Evolutionary conservation across 1,284 basidiomycete species (phyloP).

Genomic region (Kwoniella shivajii): DNA sequence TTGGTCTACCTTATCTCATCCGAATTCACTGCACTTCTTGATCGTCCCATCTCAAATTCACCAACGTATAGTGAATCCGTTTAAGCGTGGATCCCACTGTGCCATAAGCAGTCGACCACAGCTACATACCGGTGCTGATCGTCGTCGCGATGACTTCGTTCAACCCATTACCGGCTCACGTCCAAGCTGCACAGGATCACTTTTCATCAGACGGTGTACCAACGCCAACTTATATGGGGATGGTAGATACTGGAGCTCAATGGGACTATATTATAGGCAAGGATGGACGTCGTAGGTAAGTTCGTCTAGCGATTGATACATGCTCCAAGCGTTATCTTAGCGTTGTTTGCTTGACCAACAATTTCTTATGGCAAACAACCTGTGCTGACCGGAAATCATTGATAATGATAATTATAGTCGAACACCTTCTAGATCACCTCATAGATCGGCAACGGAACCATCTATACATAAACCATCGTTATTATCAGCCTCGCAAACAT

Average conservation of each 20-base stretch:
- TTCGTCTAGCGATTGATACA: not conserved
- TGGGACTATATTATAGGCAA: constrained; percentile 50
- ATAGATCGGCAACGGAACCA: constrained; percentile 36
- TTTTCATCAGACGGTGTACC: constrained; percentile 46
- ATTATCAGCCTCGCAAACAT: constrained; percentile 21
- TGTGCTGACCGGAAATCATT: not conserved
- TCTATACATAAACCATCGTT: constrained; percentile 20
- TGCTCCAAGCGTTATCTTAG: constrained; percentile 3
- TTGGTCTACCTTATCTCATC: no score
- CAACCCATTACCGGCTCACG: constrained; percentile 44
- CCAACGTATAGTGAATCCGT: no score
- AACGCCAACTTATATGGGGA: constrained; percentile 63
- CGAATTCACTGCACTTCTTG: no score
- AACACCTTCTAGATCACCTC: constrained; percentile 45
- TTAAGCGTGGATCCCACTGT: not conserved
- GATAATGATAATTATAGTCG: constrained; percentile 21
- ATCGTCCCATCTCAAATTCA: no score
- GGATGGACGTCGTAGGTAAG: constrained; percentile 46
- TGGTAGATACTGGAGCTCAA: constrained; percentile 56
- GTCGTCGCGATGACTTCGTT: constrained; percentile 36
- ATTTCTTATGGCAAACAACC: not conserved
- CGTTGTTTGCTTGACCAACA: not conserved
- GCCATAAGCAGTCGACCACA: not conserved
- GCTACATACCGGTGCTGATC: not conserved
- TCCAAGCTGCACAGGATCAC: constrained; percentile 41